phyloP scores from a whole-genome alignment of 768 basidiomycete genomes.

The Calocybe cyanea region DNA sequence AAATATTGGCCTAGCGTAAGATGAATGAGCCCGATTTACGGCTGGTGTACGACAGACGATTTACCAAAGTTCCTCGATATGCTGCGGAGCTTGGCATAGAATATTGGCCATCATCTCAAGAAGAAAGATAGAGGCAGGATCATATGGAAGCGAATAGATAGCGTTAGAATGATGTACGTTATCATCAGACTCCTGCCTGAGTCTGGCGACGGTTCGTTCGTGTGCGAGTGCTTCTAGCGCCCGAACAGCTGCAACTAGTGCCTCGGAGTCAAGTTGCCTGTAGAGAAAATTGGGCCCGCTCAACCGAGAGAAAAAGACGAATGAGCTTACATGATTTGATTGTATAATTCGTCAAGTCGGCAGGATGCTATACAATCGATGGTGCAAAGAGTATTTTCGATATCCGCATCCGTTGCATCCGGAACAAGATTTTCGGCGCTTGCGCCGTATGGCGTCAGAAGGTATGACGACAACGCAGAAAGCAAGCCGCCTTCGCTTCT shows the following conservation, averaged over 20 bases:
- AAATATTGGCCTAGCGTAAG: slow-evolving; percentile 80
- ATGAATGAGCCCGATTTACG: not conserved
- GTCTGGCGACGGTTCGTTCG: slow-evolving; percentile 76
- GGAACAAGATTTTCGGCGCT: slow-evolving; percentile 75
- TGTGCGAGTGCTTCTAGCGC: slow-evolving; percentile 90
- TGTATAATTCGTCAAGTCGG: slow-evolving; percentile 90
- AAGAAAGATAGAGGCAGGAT: slow-evolving; percentile 92
- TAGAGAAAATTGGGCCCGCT: not conserved
- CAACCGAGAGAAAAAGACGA: not conserved
- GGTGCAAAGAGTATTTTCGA: slow-evolving; percentile 92
- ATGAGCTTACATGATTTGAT: slow-evolving; percentile 78
- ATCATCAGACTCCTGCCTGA: slow-evolving; percentile 70
- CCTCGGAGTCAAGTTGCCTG: slow-evolving; percentile 76
- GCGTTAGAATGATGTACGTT: slow-evolving; percentile 32
- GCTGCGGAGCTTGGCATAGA: slow-evolving; percentile 66
- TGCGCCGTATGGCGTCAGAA: slow-evolving; percentile 88
- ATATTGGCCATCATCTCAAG: slow-evolving; percentile 95
- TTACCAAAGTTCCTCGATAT: slow-evolving; percentile 88
- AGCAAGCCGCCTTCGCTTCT: slow-evolving; percentile 87
- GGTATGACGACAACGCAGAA: slow-evolving; percentile 90
- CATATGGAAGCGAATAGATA: slow-evolving; percentile 75
- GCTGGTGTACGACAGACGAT: slow-evolving; percentile 18
- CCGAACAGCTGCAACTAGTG: slow-evolving; percentile 78
- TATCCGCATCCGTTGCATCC: slow-evolving; percentile 85
- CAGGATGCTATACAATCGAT: slow-evolving; percentile 95